Evolutionary conservation across 495 filamentous ascomycete species (phyloP), one percentile per base, ranked within the genome.

Genomic region (Gamarada debralockiae): DNA sequence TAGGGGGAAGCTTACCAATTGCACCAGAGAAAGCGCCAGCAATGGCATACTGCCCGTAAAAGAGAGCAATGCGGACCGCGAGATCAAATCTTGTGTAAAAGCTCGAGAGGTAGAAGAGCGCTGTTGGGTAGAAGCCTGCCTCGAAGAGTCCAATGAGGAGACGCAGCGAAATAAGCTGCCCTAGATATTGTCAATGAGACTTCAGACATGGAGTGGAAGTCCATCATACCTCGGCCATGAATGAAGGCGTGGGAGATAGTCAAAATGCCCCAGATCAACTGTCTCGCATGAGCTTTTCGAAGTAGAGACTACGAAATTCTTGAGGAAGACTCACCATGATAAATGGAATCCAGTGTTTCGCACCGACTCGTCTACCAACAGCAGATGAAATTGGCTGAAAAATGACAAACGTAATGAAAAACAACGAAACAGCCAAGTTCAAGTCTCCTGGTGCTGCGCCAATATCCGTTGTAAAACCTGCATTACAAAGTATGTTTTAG

Each of bases 101-200:
- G 62, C 82, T 81, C 1, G 83, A 85, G 29, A 88, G 74, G 55
- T 87, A 83, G 57, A 87, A 89, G 3, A 83, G 78, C 17, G 83
- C 81, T 14, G 82, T 87, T 1, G 87, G 86, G 62, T 85, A 89
- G 12, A 90, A 67, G 22, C 86, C 82, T 3, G 84, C 81, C 64
- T 86, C 84, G 1, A 82, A 69, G 21, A 89, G 68, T 8, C 87
- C 87, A 5, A 90, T 68, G 31, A 85, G 82, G 9, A 88, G 60
- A 5, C 87, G 78, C 7, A 82, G 70, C 14, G 73, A 66, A n/a
- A 87, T 65, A 3, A 91, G 66, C n/a, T 54, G 15, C 17, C 37
- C 59, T 55, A 33, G 8, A 20, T 1, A 10, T 22, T 2, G 31
- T 17, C 18, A 41, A 38, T 54, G 55, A 67, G 56, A 70, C 65